Base-by-base conservation (phyloP, 2,329 filamentous ascomycete genomes). In the Cladorrhinum sp. region DNA sequence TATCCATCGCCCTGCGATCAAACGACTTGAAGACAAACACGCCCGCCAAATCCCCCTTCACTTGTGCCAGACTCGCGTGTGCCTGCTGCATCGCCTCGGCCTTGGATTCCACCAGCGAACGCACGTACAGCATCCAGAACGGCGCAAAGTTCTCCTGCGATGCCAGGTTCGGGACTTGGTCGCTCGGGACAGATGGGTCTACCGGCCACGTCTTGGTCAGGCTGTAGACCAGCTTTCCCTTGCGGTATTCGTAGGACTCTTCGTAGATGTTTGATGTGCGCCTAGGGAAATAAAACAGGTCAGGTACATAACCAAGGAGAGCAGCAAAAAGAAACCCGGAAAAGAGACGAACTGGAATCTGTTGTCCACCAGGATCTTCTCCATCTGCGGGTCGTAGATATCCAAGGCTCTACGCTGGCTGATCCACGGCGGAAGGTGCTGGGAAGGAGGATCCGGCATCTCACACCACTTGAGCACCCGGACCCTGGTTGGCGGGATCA, bases 381-480 rank as follows among this genome's bases (percentile, higher is more conserved):
- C 75, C 7, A 87, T 68, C 24, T 77, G 79, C 55, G 72, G 77
- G 65, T 82, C 80, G 1, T 80, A 77, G 66, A 86, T 79, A 65
- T 86, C 83, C 6, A 85, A 75, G 71, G 80, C 82, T 68, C 82
- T 84, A 42, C 83, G 76, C 68, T 84, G 79, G 9, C 77, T 81
- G 33, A 84, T 65, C 70, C 54, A 75, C 33, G 51, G 60, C 52
- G 10, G 80, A 76, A 63, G 23, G n/a, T 76, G 74, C 12, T 75
- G 75, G 23, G 76, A 76, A 1, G 79, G 74, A 16, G 84, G 84
- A 63, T 87, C 85, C 1, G 86, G 85, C 50, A 87, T 77, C 65
- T 87, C 85, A 5, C 76, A 80, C 83, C 84, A 88, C 50, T 80
- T 75, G 60, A 88, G 70, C 2, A 80, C 78, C 18, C 82, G 83